Base-by-base conservation (phyloP, 108 stramenopile genomes). In the Cylindrotheca closterium region DNA sequence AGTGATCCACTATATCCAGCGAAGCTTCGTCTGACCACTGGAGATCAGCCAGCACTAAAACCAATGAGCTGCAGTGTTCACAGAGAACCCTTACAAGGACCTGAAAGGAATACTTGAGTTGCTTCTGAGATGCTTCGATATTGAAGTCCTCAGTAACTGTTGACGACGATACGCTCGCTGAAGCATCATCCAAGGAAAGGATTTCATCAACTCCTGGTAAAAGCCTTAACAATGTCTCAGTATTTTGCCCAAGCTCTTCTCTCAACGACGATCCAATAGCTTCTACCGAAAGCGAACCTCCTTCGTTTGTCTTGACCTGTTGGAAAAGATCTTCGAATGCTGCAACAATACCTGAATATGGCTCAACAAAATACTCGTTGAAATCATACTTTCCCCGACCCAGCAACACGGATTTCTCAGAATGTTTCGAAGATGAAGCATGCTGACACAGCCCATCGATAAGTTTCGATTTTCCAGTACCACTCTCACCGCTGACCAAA, bases 381-480 rank as follows among this genome's bases (percentile, higher is more conserved):
- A 45, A 45, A 45, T 60, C 58, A 23, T 21, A 60, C 45, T 60
- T 60, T 23, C 58, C 58, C 23, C 21, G n/a, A n/a, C n/a, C n/a
- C n/a, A n/a, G n/a, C n/a, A n/a, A n/a, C n/a, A n/a, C n/a, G n/a
- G n/a, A n/a, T n/a, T n/a, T n/a, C n/a, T n/a, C n/a, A n/a, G n/a
- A n/a, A n/a, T n/a, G n/a, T n/a, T n/a, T n/a, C n/a, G n/a, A n/a
- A n/a, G n/a, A n/a, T n/a, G n/a, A n/a, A n/a, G n/a, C n/a, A n/a
- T n/a, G n/a, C n/a, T n/a, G n/a, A n/a, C n/a, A n/a, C n/a, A n/a
- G n/a, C n/a, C n/a, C n/a, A n/a, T n/a, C n/a, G n/a, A n/a, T n/a
- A n/a, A n/a, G n/a, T n/a, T n/a, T n/a, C n/a, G n/a, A n/a, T n/a
- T n/a, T n/a, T n/a, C n/a, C n/a, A n/a, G n/a, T n/a, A n/a, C n/a